Percentiles rank a stretch among this genome's conserved stretches.
phyloP scores from a whole-genome alignment of 2,329 filamentous ascomycete genomes.

The Achaetomium macrosporum region DNA sequence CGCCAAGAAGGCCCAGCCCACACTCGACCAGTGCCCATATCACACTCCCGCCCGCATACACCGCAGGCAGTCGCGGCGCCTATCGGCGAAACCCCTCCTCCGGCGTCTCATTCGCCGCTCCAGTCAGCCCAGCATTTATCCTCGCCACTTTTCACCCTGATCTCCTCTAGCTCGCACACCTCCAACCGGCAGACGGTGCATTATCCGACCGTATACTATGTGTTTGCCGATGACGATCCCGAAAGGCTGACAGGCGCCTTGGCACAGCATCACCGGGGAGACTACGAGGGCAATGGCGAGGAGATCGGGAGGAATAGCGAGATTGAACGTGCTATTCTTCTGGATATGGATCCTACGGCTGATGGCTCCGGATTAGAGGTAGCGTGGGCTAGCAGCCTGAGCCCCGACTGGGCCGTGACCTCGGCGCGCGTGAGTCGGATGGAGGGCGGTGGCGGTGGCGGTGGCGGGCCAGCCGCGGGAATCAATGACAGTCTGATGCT shows the following conservation, averaged over 20 bases:
- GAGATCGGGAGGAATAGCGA: conserved; percentile 24
- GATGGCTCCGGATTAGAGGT: conserved; percentile 47
- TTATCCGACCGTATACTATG: conserved; percentile 84
- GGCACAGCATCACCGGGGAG: conserved; percentile 37
- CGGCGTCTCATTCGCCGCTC: conserved; percentile 15
- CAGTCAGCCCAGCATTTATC: conserved; percentile 44
- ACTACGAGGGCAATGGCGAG: conserved; percentile 24
- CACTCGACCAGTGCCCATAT: conserved; percentile 12
- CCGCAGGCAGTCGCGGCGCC: conserved; percentile 5
- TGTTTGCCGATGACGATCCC: conserved; percentile 88
- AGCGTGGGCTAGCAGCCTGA: conserved; percentile 64
- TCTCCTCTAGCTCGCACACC: conserved; percentile 68
- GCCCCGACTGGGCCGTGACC: conserved; percentile 62
- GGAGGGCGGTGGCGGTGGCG: conserved; percentile 28
- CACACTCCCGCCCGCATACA: conserved; percentile 17
- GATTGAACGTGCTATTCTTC: conserved; percentile 44
- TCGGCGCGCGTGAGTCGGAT: conserved; percentile 41
- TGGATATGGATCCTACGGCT: conserved; percentile 46
- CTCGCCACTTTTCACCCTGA: conserved; percentile 76
- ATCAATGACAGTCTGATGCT: conserved; percentile 46
- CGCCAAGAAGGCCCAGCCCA: conserved; percentile 13
- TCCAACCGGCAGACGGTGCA: conserved; percentile 50
- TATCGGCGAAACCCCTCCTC: conserved; percentile 8
- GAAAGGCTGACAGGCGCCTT: conserved; percentile 66
- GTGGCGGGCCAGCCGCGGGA: conserved; percentile 26